Percentiles rank a stretch among this genome's conserved stretches.
phyloP scores from a whole-genome alignment of 139 green algal species.

The Picochlorum sp. region DNA sequence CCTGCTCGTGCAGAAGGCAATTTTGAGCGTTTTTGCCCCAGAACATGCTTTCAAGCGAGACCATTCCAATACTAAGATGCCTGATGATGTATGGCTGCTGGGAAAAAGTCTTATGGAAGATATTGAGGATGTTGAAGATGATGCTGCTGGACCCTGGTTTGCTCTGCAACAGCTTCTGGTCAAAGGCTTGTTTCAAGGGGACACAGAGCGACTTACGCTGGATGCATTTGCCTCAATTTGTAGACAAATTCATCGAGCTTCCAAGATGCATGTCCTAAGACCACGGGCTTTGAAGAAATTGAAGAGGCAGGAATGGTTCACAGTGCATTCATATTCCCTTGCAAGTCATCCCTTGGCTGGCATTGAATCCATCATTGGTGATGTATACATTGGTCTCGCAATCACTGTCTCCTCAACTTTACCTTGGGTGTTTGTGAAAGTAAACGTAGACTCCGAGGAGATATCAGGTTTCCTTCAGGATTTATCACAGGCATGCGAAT shows the following conservation, averaged over 20 bases:
- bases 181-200: conserved; percentile 61
- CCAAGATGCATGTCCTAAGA: not conserved
- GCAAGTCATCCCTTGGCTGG: not conserved
- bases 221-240: conserved; percentile 35
- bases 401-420: conserved; percentile 56
- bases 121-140: conserved; percentile 2
- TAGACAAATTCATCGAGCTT: conserved; percentile 11
- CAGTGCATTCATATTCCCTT: no score
- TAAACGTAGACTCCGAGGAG: conserved; percentile 13
- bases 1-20: conserved; percentile 54
- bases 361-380: not conserved
- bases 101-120: conserved; percentile 19
- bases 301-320: not conserved
- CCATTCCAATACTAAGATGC: not conserved
- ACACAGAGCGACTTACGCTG: conserved; percentile 50
- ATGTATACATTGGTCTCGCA: conserved; percentile 43
- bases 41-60: not conserved
- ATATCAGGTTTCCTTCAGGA: conserved; percentile 15
- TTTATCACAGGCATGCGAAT: conserved; percentile 21
- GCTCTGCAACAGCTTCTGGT: conserved; percentile 71
- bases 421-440: conserved; percentile 62
- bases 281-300: not conserved
- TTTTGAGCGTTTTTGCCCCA: conserved; percentile 54
- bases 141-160: conserved; percentile 20
- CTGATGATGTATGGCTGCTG: not conserved